Evolutionary conservation across 2,329 filamentous ascomycete species (phyloP).

Genomic region (Pseudodiploospora longispora): DNA sequence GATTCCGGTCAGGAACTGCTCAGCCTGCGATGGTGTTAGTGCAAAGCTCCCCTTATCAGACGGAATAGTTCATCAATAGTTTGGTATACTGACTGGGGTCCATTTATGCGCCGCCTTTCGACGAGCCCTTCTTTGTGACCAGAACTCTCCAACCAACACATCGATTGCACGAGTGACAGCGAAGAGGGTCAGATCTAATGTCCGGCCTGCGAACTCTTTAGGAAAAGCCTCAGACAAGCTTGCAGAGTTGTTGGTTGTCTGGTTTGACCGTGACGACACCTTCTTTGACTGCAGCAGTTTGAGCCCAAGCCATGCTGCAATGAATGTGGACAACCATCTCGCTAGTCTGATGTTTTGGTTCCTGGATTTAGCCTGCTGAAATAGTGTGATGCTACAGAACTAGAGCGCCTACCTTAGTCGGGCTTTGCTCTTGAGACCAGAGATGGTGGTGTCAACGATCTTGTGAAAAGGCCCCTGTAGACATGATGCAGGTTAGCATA

Average conservation of each 20-base stretch:
- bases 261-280: neutral
- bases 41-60: too few relatives aligned
- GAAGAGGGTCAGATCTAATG: conserved; percentile 77
- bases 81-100: conserved; percentile 32
- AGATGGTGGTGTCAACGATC: conserved; percentile 18
- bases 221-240: conserved; percentile 15
- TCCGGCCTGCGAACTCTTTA: conserved; percentile 53
- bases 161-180: conserved; percentile 64
- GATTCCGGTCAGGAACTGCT: conserved; percentile 26
- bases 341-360: conserved; percentile 35
- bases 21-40: conserved; percentile 14
- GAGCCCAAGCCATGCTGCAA: conserved; percentile 50
- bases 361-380: neutral
- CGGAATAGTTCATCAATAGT: neutral
- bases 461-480: conserved; percentile 22
- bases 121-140: conserved; percentile 43
- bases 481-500: conserved; percentile 9
- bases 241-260: conserved; percentile 32
- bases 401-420: conserved; percentile 18
- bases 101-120: conserved; percentile 37
- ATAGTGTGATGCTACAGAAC: neutral
- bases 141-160: conserved; percentile 58
- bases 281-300: conserved; percentile 48
- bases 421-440: conserved; percentile 15
- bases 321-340: conserved; percentile 50